Base-by-base conservation (phyloP, 306 rosid genomes). In the Prunus dulcis region DNA sequence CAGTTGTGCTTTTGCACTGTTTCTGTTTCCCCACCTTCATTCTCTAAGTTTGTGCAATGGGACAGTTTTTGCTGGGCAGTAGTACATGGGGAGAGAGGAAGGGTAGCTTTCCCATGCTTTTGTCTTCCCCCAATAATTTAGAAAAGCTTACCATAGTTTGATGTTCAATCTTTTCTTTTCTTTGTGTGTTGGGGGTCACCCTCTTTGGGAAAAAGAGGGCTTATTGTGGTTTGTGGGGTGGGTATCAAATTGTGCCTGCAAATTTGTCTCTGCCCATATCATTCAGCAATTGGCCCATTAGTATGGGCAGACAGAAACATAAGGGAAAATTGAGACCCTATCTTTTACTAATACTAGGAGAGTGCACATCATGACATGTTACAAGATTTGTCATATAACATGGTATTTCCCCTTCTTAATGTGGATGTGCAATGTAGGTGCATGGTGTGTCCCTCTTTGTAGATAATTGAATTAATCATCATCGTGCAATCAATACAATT, bases 111-210 rank as follows among this genome's bases (percentile, higher is more conserved):
- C 87, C 81, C 86, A 74, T 76, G 78, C 82, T 77, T 78, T 75
- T 83, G 86, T 83, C 85, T 71, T 82, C 70, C 78, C 81, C 70
- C 88, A 89, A 84, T 89, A 84, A 86, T 86, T 83, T 64, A 81
- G 76, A 76, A 76, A 72, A 25, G 78, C 79, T 79, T 84, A 86
- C 83, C 91, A 61, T 80, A 64, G 80, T 81, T 72, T 74, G 74
- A 78, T 74, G 90, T 84, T 85, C 84, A 81, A 87, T 87, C 87
- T 73, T 71, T 76, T 72, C 78, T 12, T 30, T 15, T 50, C 18
- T 43, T 47, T 50, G 76, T 81, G 74, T 50, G 83, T 57, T 62
- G 82, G 57, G 78, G 83, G 73, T 62, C 67, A 84, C 78, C 71
- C 86, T 74, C 74, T 67, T 70, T 52, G 14, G 25, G 74, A 83